These are phyloP conservation scores for Fusarium nygamai DNA, from an alignment of 2,329 filamentous ascomycete genomes.

Conservation along the genomic window DNA sequence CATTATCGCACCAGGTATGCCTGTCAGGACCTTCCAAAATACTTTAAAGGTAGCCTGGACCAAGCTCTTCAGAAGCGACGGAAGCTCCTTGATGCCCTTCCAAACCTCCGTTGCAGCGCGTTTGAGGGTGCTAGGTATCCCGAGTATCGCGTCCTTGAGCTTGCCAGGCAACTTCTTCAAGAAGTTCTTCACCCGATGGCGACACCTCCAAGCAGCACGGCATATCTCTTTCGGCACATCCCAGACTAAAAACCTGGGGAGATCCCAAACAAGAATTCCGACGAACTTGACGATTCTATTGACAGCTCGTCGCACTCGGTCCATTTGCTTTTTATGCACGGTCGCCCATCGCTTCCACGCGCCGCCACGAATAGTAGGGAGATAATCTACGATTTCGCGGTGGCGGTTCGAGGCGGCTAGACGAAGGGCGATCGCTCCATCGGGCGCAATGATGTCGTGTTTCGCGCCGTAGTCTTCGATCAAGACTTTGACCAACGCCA, in stretches of 20 bases:
- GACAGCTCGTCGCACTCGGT: slow-evolving; percentile 36
- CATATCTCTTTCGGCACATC: slow-evolving; percentile 36
- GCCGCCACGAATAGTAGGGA: slow-evolving; percentile 53
- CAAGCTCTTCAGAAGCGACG: slow-evolving; percentile 7
- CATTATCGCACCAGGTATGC: slow-evolving; percentile 37
- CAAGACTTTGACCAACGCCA: slow-evolving; percentile 54
- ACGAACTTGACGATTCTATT: slow-evolving; percentile 39
- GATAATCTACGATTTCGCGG: slow-evolving; percentile 54
- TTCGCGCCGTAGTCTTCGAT: slow-evolving; percentile 54
- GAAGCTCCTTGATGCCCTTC: slow-evolving; percentile 37
- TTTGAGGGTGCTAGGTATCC: slow-evolving; percentile 21
- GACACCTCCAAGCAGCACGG: slow-evolving; percentile 37
- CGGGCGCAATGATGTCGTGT: slow-evolving; percentile 55
- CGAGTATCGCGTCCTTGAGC: slow-evolving; percentile 33
- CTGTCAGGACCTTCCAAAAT: slow-evolving; percentile 36
- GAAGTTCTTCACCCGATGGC: slow-evolving; percentile 43
- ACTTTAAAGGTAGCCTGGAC: slow-evolving; percentile 12
- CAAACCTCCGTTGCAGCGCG: slow-evolving; percentile 15
- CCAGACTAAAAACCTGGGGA: slow-evolving; percentile 46
- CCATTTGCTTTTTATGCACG: slow-evolving; percentile 46
- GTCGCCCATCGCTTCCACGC: slow-evolving; percentile 51
- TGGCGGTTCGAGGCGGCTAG: slow-evolving; percentile 55
- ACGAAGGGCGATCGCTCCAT: slow-evolving; percentile 57
- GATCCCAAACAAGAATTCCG: slow-evolving; percentile 42
- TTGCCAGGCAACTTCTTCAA: slow-evolving; percentile 41